Evolutionary conservation across 306 rosid species (phyloP), one percentile per base, ranked within the genome.

Genomic region (Vigna angularis): DNA sequence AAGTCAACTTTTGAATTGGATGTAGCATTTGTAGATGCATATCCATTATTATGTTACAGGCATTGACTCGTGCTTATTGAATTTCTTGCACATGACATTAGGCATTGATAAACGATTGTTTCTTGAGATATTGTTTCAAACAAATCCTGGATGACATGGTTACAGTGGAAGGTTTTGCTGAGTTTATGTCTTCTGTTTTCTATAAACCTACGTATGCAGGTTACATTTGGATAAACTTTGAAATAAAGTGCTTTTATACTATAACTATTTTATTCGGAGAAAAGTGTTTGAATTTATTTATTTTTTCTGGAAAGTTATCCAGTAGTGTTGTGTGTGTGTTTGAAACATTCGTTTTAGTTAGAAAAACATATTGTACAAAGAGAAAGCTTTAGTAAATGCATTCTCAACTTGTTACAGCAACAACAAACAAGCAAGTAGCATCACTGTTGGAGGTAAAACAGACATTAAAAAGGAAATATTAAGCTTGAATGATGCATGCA

Each of bases 1-100:
- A 66, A 76, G 85, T 67, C n/a, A 44, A 72, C 63, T 40, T 67
- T 38, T 62, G 17, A 38, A 44, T 73, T 14, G 65, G 62, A 59
- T 53, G 9, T 71, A 55, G 56, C 36, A 3, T 58, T 56, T 40
- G 9, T 55, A 64, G 12, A 64, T 66, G 40, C 42, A 22, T 68
- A 62, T 45, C 3, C 62, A 34, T 30, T 20, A 28, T 36, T 18
- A 32, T 32, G 45, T 47, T 63, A 9, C 47, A 15, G 28, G 38
- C 59, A 75, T 62, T 20, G 61, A 30, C 49, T 26, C 12, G 48
- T 26, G 66, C 76, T 28, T 61, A 16, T 79, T 61, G 14, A 18
- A 61, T 71, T 44, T 63, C 67, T 44, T 79, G 66, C 66, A 70
- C 1, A 15, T 36, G 67, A 70, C 63, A 53, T 45, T 70, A 63